Percentiles rank a stretch among this genome's conserved stretches.
These are phyloP conservation scores for Solanum aculeatissimum DNA, from an alignment of 305 asterid genomes.

Conservation along the genomic window DNA sequence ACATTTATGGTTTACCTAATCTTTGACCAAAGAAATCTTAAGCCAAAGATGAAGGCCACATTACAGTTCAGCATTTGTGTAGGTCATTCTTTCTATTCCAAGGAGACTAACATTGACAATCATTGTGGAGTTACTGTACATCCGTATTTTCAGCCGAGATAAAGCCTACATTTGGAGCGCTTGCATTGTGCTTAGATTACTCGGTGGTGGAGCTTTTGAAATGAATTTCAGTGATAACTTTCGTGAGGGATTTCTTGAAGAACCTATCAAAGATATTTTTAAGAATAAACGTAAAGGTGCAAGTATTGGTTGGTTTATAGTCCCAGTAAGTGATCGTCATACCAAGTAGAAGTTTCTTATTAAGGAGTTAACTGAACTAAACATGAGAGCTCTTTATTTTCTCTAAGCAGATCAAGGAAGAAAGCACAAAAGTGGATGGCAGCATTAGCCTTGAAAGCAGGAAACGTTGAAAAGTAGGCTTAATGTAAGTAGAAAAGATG, in stretches of 20 bases:
- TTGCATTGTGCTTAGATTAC: conserved; percentile 42
- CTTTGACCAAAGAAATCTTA: too few species aligned
- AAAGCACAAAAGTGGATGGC: too few species aligned
- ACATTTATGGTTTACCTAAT: too few species aligned
- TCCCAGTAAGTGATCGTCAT: conserved; percentile 14
- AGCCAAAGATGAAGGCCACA: too few species aligned
- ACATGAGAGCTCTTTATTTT: background rate
- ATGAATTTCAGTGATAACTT: conserved; percentile 34
- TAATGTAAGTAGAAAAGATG: too few species aligned
- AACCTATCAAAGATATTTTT: conserved; percentile 9
- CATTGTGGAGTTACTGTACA: conserved; percentile 33
- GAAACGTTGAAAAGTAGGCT: too few species aligned
- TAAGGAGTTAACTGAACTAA: background rate
- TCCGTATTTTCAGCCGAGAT: conserved; percentile 49
- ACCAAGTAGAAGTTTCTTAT: background rate
- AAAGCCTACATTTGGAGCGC: conserved; percentile 49
- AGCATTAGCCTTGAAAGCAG: too few species aligned
- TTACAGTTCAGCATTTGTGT: conserved; percentile 16
- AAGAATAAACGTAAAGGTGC: conserved; percentile 1
- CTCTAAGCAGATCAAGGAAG: background rate
- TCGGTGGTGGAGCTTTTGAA: conserved; percentile 41
- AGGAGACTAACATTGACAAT: conserved; percentile 19
- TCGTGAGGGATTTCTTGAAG: conserved; percentile 17
- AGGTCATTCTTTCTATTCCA: conserved; percentile 37
- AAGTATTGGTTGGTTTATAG: conserved; percentile 31